Evolutionary conservation across 192 early-diverging fungal genomes (phyloP).

Genomic region (Gaertneriomyces semiglobifer): DNA sequence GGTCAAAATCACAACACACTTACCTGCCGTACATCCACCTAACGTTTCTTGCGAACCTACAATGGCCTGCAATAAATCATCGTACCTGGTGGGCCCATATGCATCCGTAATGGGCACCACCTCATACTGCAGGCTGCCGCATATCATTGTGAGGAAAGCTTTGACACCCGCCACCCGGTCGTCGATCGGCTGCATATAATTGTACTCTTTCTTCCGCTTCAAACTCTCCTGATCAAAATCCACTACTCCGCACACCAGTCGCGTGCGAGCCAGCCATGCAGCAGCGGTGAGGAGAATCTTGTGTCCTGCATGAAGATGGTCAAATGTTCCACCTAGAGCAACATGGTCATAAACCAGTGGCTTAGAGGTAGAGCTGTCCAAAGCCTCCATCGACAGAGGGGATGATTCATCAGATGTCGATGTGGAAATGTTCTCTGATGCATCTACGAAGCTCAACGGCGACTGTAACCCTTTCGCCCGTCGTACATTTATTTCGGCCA

Average conservation of each 20-base stretch:
- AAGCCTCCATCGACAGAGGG: neutral
- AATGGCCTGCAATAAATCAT: slow-evolving; percentile 69
- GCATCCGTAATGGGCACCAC: slow-evolving; percentile 74
- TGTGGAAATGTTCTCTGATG: no score
- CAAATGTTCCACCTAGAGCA: slow-evolving; percentile 92
- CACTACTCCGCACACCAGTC: slow-evolving; percentile 70
- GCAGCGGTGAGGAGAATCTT: slow-evolving; percentile 87
- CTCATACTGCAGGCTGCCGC: slow-evolving; percentile 45
- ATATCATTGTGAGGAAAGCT: slow-evolving; percentile 56
- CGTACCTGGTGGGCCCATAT: slow-evolving; percentile 80
- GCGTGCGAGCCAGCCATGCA: slow-evolving; percentile 60
- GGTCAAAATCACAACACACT: neutral
- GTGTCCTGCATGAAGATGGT: slow-evolving; percentile 93
- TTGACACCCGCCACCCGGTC: slow-evolving; percentile 57
- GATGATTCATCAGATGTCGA: neutral
- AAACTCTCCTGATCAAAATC: slow-evolving; percentile 63
- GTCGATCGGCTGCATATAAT: slow-evolving; percentile 65
- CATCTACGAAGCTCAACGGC: neutral
- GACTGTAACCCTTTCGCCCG: slow-evolving; percentile 15
- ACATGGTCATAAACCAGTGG: slow-evolving; percentile 48
- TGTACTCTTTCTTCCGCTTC: slow-evolving; percentile 63
- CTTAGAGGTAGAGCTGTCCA: neutral
- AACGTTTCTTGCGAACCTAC: slow-evolving; percentile 82
- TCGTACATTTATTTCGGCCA: slow-evolving; percentile 19
- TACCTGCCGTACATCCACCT: slow-evolving; percentile 69